A percentile compares a stretch with the other conserved stretches of the same genome.
Evolutionary conservation across 345 rosid species (phyloP).

Genomic region (Moricandia arvensis): DNA sequence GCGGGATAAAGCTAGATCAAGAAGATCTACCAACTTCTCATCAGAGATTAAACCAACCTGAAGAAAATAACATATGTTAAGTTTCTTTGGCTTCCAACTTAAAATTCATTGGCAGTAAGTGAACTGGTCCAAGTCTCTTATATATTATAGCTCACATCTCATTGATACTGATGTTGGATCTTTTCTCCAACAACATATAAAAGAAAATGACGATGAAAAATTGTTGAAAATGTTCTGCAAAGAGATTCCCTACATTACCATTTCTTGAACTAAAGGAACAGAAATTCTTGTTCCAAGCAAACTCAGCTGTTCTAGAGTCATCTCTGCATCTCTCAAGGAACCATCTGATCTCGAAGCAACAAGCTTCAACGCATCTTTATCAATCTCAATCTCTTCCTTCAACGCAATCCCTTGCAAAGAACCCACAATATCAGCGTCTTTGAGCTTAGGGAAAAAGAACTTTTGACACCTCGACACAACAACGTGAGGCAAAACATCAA

Average conservation of each 20-base stretch:
- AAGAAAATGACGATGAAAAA: neutral
- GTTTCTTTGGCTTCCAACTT: too few relatives aligned
- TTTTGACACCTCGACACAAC: constrained; percentile 92
- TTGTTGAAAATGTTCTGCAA: too few relatives aligned
- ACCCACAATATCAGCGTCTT: constrained; percentile 77
- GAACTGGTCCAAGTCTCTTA: too few relatives aligned
- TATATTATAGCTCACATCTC: too few relatives aligned
- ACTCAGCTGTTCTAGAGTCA: constrained; percentile 93
- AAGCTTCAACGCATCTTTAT: constrained; percentile 77
- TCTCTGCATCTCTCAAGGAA: constrained; percentile 90
- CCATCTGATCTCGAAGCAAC: constrained; percentile 98
- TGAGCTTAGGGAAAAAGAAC: constrained; percentile 90
- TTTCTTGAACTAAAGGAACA: constrained; percentile 83
- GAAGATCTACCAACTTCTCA: constrained; percentile 97
- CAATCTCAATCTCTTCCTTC: constrained; percentile 68
- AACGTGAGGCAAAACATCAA: constrained; percentile 90
- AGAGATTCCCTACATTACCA: constrained; percentile 42
- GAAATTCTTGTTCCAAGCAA: constrained; percentile 89
- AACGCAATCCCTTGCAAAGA: constrained; percentile 74
- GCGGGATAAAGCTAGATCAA: constrained; percentile 96
- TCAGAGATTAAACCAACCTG: constrained; percentile 97
- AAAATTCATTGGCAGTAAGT: too few relatives aligned
- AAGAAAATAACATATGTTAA: neutral
- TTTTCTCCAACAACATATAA: too few relatives aligned
- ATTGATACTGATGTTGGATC: too few relatives aligned